These are phyloP conservation scores for Mimosa bimucronata DNA, from an alignment of 306 rosid species.

Conservation along the genomic window DNA sequence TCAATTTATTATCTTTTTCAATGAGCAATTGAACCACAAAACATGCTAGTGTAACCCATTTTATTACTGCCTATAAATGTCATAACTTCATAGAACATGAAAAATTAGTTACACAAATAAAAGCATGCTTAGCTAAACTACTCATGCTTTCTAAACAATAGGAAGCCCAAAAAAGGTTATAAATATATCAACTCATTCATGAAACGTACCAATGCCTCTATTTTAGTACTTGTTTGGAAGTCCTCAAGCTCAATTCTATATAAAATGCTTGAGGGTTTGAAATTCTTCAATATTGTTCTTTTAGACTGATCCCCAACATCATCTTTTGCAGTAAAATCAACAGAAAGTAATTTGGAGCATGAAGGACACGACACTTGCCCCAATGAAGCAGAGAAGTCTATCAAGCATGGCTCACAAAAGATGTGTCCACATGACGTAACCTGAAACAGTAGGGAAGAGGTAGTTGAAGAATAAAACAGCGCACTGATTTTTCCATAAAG, in stretches of 20 bases:
- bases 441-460: constrained; percentile 50
- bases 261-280: constrained; percentile 81
- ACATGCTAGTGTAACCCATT: neutral
- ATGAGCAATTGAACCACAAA: neutral
- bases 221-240: constrained; percentile 96
- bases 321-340: constrained; percentile 63
- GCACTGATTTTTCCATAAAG: constrained; percentile 1
- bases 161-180: neutral
- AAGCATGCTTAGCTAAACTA: neutral
- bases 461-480: constrained; percentile 5
- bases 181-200: neutral
- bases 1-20: neutral
- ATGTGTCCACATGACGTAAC: constrained; percentile 82
- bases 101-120: neutral
- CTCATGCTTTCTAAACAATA: constrained; percentile 20
- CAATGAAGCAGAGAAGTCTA: constrained; percentile 63
- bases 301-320: constrained; percentile 47
- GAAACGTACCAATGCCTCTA: constrained; percentile 91
- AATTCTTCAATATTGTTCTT: constrained; percentile 79
- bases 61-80: neutral
- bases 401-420: constrained; percentile 83
- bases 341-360: constrained; percentile 77
- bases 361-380: constrained; percentile 78
- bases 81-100: neutral
- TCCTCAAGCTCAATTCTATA: constrained; percentile 78